phyloP scores from a whole-genome alignment of 2,329 filamentous ascomycete genomes.

The Pyrenochaeta sp. region DNA sequence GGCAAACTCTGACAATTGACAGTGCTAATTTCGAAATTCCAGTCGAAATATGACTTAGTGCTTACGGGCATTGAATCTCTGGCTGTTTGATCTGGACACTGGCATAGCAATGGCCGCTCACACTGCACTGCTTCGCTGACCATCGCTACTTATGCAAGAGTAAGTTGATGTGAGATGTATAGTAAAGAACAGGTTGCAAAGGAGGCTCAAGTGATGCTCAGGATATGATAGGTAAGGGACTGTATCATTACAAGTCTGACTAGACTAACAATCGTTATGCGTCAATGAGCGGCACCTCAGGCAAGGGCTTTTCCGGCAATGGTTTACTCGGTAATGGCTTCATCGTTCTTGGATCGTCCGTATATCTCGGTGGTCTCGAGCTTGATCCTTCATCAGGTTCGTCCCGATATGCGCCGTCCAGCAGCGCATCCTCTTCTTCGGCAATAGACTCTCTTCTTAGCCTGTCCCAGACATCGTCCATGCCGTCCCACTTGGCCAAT shows the following conservation, averaged over 20 bases:
- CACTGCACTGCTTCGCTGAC: no score
- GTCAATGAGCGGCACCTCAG: slow-evolving; percentile 45
- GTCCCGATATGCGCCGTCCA: slow-evolving; percentile 35
- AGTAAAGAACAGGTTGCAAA: no score
- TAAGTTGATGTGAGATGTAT: no score
- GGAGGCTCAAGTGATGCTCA: neutral
- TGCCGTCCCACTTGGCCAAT: slow-evolving; percentile 44
- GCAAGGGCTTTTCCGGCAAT: slow-evolving; percentile 46
- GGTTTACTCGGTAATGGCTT: slow-evolving; percentile 42
- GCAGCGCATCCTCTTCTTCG: slow-evolving; percentile 35
- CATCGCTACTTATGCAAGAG: no score
- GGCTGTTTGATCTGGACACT: no score
- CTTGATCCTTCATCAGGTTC: slow-evolving; percentile 29
- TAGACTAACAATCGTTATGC: slow-evolving; percentile 13
- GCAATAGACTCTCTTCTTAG: slow-evolving; percentile 27
- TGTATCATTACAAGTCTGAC: neutral
- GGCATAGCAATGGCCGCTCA: no score
- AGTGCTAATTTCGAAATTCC: no score
- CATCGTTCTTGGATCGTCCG: slow-evolving; percentile 29
- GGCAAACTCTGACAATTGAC: no score
- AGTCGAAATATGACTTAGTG: no score
- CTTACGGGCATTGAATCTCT: no score
- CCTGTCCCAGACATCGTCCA: slow-evolving; percentile 44
- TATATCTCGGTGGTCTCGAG: slow-evolving; percentile 15
- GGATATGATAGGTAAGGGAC: neutral